A percentile compares a stretch with the other conserved stretches of the same genome.
These are phyloP conservation scores for Monilinia polystroma DNA, from an alignment of 2,329 filamentous ascomycete genomes.

Conservation along the genomic window DNA sequence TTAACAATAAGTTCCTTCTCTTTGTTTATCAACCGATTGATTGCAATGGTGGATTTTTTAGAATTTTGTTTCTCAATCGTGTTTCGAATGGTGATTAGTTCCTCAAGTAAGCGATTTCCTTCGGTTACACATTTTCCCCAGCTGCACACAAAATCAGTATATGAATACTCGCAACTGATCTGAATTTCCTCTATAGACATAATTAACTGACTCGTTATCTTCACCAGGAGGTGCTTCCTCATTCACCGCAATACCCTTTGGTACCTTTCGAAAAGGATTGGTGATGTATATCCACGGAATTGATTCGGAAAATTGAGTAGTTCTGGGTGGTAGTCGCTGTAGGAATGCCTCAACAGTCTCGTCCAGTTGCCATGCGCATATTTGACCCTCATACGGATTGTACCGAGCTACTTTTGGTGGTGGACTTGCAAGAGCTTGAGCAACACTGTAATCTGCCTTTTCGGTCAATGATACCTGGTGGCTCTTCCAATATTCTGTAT, in stretches of 20 bases:
- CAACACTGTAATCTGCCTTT: conserved; percentile 37
- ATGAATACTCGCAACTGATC: not conserved
- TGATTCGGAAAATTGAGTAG: conserved; percentile 46
- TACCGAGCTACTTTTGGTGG: conserved; percentile 41
- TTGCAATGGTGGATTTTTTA: conserved; percentile 25
- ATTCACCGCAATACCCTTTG: conserved; percentile 31
- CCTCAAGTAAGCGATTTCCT: conserved; percentile 39
- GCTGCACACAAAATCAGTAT: not conserved
- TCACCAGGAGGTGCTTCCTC: conserved; percentile 35
- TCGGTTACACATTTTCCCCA: conserved; percentile 27
- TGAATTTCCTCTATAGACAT: not conserved
- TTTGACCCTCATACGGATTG: conserved; percentile 58
- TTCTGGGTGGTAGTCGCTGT: conserved; percentile 64
- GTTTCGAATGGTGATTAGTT: conserved; percentile 43
- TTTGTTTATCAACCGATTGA: conserved; percentile 31
- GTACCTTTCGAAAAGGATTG: conserved; percentile 53
- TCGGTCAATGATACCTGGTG: conserved; percentile 41
- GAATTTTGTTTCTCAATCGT: conserved; percentile 49
- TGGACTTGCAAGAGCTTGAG: conserved; percentile 24
- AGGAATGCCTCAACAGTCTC: conserved; percentile 68
- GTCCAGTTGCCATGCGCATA: conserved; percentile 58
- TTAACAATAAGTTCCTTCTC: conserved; percentile 48
- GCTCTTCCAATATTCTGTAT: conserved; percentile 50
- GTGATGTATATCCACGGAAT: conserved; percentile 72
- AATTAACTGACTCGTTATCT: conserved; percentile 25